Base-by-base conservation (phyloP, 2,329 filamentous ascomycete genomes). In the Aureobasidium sp. region DNA sequence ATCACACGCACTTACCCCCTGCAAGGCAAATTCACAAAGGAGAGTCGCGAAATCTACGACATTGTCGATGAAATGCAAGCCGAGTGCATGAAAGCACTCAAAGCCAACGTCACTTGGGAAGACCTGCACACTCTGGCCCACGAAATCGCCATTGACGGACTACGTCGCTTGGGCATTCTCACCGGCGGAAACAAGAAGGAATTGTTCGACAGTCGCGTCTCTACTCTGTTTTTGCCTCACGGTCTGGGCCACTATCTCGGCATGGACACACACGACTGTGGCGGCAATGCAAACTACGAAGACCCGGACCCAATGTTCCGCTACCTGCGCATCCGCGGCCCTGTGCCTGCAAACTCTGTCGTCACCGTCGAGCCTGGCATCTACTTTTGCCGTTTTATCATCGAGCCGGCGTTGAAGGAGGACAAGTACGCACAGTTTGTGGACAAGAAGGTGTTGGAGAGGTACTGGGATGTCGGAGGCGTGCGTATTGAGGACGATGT, bases 301-400 rank as follows among this genome's bases (percentile, higher is more conserved):
- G 94, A 99, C 71, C 78, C 82, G 64, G 92, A 99, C 72, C 79
- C 84, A 39, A 85, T 97, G 82, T 97, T 97, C 77, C 82, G 85
- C 59, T 97, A 97, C 71, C 78, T 99, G 64, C 82, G 94, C 48
- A 87, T 96, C 42, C 81, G 94, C 59, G 87, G 89, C 14, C 81
- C 77, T 25, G 74, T 97, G 52, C 90, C 91, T 0, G 87, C 86
- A 0, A 88, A 89, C 8, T 87, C 87, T 55, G 90, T 99, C 27
- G 87, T 99, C 59, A 99, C 94, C 0, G 93, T 97, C 42, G 94
- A 99, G 78, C 94, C 94, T 14, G 94, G 94, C 22, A 86, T 87
- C 42, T 92, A 92, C 74, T 92, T 92, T 75, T 87, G 86, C 72
- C 80, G 82, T 39, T 87, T 85, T 61, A 91, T 89, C 66, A 83